Base-by-base conservation (phyloP, 2,329 filamentous ascomycete genomes). In the Aureobasidium namibiae region DNA sequence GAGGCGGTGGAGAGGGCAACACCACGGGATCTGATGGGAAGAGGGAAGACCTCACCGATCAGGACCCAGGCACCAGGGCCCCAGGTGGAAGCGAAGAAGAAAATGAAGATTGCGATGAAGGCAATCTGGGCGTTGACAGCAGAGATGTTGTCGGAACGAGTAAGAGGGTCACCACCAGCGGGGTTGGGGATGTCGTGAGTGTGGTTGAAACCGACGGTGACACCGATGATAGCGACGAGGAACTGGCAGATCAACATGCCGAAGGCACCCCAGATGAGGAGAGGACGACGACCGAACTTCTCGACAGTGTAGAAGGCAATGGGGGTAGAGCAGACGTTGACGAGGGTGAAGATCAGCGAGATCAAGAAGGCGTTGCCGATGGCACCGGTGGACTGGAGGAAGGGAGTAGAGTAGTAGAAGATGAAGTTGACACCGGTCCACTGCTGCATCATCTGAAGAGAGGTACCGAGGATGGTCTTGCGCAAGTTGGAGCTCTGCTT, bases 91-190 rank as follows among this genome's bases (percentile, higher is more conserved):
- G 90, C 90, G 73, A 95, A 95, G 81, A 87, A 92, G 82, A 90
- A 91, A 80, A 95, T 92, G 81, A 91, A 94, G 78, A 95, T 86
- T 77, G 86, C 88, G 70, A 94, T 94, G 78, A 95, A 94, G 62
- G 89, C 84, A 65, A 95, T 90, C 80, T 92, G 86, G 52, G 87
- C 83, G 61, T 74, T 76, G 65, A 80, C 75, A 9, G 78, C 74
- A 2, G 62, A n/a, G 57, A 67, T 62, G 66, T 73, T 73, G 65
- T 70, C 67, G 50, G 73, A 70, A 1, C 84, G 83, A 11, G 54
- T 46, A 10, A 46, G 7, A 76, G 63, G 62, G 79, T 74, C 50
- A 23, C 50, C 50, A 21, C 68, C 70, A 21, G 68, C 70, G 21
- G 65, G 67, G 31, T 65, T 64, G 1, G 74, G 63, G 34, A 76